Percentiles rank a stretch among this genome's conserved stretches.
phyloP scores from a whole-genome alignment of 495 filamentous ascomycete species.

The Sphaerosporella brunnea region DNA sequence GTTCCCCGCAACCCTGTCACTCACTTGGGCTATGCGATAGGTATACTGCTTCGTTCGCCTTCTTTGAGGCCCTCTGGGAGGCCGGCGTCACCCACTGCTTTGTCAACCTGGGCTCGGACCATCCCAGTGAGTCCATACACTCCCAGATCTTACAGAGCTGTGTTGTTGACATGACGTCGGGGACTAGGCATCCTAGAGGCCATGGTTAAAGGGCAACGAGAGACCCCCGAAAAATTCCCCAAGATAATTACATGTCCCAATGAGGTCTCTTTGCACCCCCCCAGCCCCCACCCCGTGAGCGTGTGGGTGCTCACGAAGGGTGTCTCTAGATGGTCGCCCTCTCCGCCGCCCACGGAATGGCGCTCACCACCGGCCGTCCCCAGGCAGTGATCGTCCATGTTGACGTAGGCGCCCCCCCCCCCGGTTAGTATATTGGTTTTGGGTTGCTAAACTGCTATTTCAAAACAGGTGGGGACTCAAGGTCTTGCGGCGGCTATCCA shows the following conservation, averaged over 20 bases:
- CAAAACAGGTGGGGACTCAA: too few species aligned
- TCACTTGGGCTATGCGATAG: too few species aligned
- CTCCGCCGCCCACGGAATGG: conserved; percentile 92
- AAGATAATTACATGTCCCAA: conserved; percentile 86
- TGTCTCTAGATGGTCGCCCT: conserved; percentile 73
- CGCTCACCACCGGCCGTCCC: conserved; percentile 64
- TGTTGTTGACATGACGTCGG: background rate
- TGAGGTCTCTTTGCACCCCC: conserved; percentile 36
- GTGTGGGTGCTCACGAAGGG: conserved; percentile 4
- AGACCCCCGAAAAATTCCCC: conserved; percentile 50
- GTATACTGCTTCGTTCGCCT: conserved; percentile 67
- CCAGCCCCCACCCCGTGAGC: conserved; percentile 11
- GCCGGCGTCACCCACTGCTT: conserved; percentile 80
- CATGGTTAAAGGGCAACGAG: conserved; percentile 72
- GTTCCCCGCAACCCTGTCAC: too few species aligned
- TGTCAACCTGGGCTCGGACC: conserved; percentile 89
- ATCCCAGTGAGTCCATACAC: conserved; percentile 36
- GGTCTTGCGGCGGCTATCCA: conserved; percentile 81
- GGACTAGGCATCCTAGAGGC: conserved; percentile 59
- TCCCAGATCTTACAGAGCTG: background rate
- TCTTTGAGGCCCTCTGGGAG: conserved; percentile 93
- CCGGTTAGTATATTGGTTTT: too few species aligned
- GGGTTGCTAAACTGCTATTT: too few species aligned
- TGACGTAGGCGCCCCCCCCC: too few species aligned
- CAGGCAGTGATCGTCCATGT: conserved; percentile 93